These are phyloP conservation scores for Hypoxylon cercidicola DNA, from an alignment of 495 filamentous ascomycete species.

Conservation along the genomic window DNA sequence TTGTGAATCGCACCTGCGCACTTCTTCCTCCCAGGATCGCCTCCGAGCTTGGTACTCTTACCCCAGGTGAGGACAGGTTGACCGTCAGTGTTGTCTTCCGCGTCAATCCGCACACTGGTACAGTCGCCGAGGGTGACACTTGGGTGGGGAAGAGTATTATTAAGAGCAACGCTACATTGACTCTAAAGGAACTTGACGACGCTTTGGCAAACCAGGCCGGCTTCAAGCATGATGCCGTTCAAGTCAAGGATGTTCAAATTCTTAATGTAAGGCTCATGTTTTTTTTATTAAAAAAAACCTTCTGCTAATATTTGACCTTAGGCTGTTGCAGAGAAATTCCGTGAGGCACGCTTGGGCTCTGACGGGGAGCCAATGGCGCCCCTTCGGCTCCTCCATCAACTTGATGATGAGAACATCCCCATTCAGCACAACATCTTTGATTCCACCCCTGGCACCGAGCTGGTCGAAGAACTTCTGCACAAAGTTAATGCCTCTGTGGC, in stretches of 20 bases:
- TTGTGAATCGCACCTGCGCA: slow-evolving; percentile 90
- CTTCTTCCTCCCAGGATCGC: slow-evolving; percentile 88
- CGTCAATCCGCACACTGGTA: slow-evolving; percentile 80
- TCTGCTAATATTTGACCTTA: slow-evolving; percentile 52
- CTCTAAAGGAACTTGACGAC: slow-evolving; percentile 85
- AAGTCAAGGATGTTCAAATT: slow-evolving; percentile 76
- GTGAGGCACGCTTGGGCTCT: slow-evolving; percentile 83
- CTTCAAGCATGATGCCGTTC: slow-evolving; percentile 67
- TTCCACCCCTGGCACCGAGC: slow-evolving; percentile 85
- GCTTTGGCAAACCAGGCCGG: slow-evolving; percentile 71
- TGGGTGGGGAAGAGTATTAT: slow-evolving; percentile 96
- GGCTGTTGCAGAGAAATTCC: slow-evolving; percentile 85
- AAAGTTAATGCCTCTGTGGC: slow-evolving; percentile 91
- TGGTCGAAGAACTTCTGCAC: slow-evolving; percentile 93
- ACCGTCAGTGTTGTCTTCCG: slow-evolving; percentile 93
- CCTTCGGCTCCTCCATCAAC: slow-evolving; percentile 86
- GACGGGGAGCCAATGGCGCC: slow-evolving; percentile 80
- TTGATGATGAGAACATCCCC: slow-evolving; percentile 98
- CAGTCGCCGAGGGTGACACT: slow-evolving; percentile 79
- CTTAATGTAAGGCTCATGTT: slow-evolving; percentile 69
- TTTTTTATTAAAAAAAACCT: slow-evolving; percentile 1
- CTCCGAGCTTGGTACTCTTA: slow-evolving; percentile 85
- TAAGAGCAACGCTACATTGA: slow-evolving; percentile 86
- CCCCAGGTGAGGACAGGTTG: slow-evolving; percentile 85
- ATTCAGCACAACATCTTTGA: slow-evolving; percentile 97